phyloP scores from a whole-genome alignment of 2,329 filamentous ascomycete species.

The Trichoderma simmonsii region DNA sequence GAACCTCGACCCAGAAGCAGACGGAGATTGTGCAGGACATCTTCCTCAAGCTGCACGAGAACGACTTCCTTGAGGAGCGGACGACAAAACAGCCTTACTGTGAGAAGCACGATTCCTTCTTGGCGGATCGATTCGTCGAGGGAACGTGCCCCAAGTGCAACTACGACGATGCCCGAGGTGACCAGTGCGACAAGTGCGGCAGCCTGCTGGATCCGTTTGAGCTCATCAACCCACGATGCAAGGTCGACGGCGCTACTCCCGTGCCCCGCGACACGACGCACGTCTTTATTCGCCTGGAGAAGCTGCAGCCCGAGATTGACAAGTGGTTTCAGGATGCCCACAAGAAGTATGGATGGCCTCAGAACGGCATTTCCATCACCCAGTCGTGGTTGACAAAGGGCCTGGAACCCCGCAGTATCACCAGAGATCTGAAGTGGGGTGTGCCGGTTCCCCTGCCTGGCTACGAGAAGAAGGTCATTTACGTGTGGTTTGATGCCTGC shows the following conservation, averaged over 20 bases:
- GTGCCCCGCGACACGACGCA: conserved; percentile 83
- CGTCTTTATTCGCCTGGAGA: conserved; percentile 82
- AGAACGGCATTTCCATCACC: conserved; percentile 73
- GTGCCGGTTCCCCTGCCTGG: conserved; percentile 51
- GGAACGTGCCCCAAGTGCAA: conserved; percentile 73
- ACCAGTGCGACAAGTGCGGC: conserved; percentile 75
- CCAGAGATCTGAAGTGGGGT: conserved; percentile 90
- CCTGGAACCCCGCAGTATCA: conserved; percentile 82
- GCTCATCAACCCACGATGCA: conserved; percentile 83
- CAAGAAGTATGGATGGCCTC: conserved; percentile 71
- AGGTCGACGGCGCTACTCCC: conserved; percentile 80
- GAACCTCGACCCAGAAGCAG: conserved; percentile 84
- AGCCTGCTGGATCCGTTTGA: conserved; percentile 69
- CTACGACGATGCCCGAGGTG: conserved; percentile 67
- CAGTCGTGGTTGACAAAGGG: conserved; percentile 81
- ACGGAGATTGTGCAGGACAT: conserved; percentile 92
- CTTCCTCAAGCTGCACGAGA: conserved; percentile 81
- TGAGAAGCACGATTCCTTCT: conserved; percentile 69
- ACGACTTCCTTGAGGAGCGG: conserved; percentile 83
- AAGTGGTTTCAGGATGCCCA: conserved; percentile 74
- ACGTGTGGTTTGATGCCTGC: conserved; percentile 90
- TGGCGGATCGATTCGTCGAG: conserved; percentile 85
- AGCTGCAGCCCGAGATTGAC: conserved; percentile 72
- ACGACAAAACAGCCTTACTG: conserved; percentile 90
- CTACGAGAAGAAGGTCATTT: conserved; percentile 69